Conservation (phyloP, 2,329 filamentous ascomycete genomes). For the Seiridium cupressi region DNA sequence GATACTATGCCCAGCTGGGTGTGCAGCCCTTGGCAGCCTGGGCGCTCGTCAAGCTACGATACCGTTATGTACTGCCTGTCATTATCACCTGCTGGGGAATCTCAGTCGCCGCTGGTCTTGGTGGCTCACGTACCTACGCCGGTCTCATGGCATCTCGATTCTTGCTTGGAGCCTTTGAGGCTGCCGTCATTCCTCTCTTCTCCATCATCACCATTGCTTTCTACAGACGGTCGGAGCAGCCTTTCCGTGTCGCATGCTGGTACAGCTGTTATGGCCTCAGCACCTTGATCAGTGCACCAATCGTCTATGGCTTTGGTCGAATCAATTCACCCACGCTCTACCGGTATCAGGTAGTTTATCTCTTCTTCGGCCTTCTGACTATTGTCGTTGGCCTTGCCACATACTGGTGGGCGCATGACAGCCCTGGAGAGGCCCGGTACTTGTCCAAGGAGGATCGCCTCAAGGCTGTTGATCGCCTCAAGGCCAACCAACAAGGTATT, state of each 20-base stretch:
- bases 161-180: background rate
- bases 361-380: background rate
- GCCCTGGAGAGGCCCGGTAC: background rate
- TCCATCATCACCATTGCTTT: background rate
- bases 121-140: background rate
- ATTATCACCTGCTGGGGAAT: background rate
- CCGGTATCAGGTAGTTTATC: background rate
- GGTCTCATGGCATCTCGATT: background rate
- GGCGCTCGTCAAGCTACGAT: background rate
- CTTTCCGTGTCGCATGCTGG: background rate
- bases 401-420: background rate
- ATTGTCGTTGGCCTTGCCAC: background rate
- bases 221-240: background rate
- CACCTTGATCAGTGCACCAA: background rate
- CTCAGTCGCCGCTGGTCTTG: background rate
- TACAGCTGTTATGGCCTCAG: background rate
- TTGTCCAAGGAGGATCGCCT: background rate
- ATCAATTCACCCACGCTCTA: background rate
- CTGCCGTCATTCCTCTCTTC: constrained; percentile 1
- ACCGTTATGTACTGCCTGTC: background rate
- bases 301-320: background rate
- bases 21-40: background rate
- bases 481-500: background rate
- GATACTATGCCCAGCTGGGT: background rate
- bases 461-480: background rate